Percentiles rank a stretch among this genome's conserved stretches.
Conservation (phyloP, 768 basidiomycete species). For the Lyophyllum semitale region DNA sequence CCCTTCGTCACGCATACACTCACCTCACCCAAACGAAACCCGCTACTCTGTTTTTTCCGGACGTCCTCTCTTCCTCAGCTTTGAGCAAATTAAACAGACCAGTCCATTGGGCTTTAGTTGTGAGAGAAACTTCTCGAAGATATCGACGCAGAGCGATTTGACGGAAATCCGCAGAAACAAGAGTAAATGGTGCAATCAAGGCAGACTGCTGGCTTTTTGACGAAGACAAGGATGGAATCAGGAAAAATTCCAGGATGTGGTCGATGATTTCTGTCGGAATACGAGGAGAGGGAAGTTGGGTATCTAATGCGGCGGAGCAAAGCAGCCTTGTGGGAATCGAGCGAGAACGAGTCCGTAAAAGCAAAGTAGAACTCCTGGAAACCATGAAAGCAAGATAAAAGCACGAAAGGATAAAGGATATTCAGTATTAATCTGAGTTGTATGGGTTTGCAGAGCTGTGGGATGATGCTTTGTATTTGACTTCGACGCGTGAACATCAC, state of each 20-base stretch:
- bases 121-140: constrained; percentile 33
- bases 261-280: constrained; percentile 41
- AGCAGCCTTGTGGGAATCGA: background rate
- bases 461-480: no score
- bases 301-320: background rate
- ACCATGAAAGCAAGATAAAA: background rate
- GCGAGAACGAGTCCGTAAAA: background rate
- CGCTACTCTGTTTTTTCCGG: constrained; percentile 12
- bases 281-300: constrained; percentile 20
- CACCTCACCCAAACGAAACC: constrained; percentile 52
- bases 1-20: constrained; percentile 25
- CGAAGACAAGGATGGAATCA: constrained; percentile 9
- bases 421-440: no score
- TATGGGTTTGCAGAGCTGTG: no score
- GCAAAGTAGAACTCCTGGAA: background rate
- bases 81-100: constrained; percentile 23
- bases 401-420: background rate
- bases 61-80: constrained; percentile 19
- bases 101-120: constrained; percentile 22
- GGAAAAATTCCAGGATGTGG: constrained; percentile 30
- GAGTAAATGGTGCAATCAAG: constrained; percentile 38
- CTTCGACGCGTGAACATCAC: no score
- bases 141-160: constrained; percentile 41
- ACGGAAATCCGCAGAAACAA: constrained; percentile 44
- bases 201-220: constrained; percentile 24